These are phyloP conservation scores for Trebouxia sp. DNA, from an alignment of 139 green algal genomes.

Conservation along the genomic window DNA sequence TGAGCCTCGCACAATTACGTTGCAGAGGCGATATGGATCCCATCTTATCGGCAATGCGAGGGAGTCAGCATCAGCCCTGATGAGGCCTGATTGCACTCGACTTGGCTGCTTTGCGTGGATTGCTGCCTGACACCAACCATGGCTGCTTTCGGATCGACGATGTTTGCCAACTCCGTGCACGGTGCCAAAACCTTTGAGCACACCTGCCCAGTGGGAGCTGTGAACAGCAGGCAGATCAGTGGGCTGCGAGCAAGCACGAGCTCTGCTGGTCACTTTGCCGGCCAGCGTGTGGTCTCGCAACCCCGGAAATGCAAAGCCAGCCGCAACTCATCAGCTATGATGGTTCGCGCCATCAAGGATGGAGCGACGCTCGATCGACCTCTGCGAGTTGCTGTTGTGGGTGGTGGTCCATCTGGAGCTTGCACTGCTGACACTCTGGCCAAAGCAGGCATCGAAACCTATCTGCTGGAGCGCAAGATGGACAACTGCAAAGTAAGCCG, in stretches of 20 bases:
- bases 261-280: conserved; percentile 10
- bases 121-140: neutral
- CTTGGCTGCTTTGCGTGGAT: neutral
- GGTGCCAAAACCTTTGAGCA: conserved; percentile 4
- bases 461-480: conserved; percentile 97
- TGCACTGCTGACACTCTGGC: conserved; percentile 96
- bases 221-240: conserved; percentile 23
- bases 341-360: conserved; percentile 68
- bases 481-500: conserved; percentile 95
- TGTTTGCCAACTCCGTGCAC: neutral
- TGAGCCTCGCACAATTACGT: neutral
- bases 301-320: conserved; percentile 3
- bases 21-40: neutral
- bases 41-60: conserved; percentile 12
- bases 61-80: neutral
- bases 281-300: neutral
- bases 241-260: conserved; percentile 14
- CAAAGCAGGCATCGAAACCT: conserved; percentile 91
- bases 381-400: conserved; percentile 93
- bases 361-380: conserved; percentile 75
- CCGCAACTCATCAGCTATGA: neutral
- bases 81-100: conserved; percentile 11
- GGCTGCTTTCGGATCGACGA: neutral
- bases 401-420: conserved; percentile 91
- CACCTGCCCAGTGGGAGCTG: neutral